Base-by-base conservation (phyloP, 106 monocot species). In the Chionographis japonica region DNA sequence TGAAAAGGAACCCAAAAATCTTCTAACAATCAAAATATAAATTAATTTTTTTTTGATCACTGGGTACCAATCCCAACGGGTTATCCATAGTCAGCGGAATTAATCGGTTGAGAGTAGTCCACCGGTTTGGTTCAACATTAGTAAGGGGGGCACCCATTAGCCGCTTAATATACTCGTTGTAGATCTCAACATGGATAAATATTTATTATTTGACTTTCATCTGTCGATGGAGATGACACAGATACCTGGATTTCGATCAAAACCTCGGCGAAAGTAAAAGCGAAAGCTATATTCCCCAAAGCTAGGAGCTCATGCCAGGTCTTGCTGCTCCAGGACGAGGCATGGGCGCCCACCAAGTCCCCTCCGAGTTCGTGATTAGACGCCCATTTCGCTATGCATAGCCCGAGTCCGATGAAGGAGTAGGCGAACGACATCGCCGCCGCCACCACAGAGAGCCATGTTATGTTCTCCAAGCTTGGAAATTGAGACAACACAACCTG, bases 271-370 rank as follows among this genome's bases (percentile, higher is more conserved):
- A 77, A 90, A 19, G 90, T 90, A 62, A 83, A 90, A 2, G 90
- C 90, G 59, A 90, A 90, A 37, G 90, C 90, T 11, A 90, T 78
- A 62, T 90, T 90, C 37, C 90, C 90, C 70, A 90, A 63, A 10
- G 90, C 85, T 52, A 78, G 83, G 3, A 90, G 72, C 0, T 63
- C 43, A 36, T 78, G 54, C 86, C 83, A 86, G 13, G 69, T 57
- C 72, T 80, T 90, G 50, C 63, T 70, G 9, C 55, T 43, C 0
- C 77, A 12, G 4, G 90, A 80, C 35, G 39, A 35, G 35, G 19
- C 68, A 27, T 8, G 12, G 12, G 71, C 63, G 36, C 90, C 86
- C 0, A n/a, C 8, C 2, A 78, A 14, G 12, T 38, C 38, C 2
- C 90, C 86, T 27, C 58, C 50, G 35, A 75, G 4, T 2, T 63